Base-by-base conservation (phyloP, 441 rosid genomes). In the Aleurites moluccanus region DNA sequence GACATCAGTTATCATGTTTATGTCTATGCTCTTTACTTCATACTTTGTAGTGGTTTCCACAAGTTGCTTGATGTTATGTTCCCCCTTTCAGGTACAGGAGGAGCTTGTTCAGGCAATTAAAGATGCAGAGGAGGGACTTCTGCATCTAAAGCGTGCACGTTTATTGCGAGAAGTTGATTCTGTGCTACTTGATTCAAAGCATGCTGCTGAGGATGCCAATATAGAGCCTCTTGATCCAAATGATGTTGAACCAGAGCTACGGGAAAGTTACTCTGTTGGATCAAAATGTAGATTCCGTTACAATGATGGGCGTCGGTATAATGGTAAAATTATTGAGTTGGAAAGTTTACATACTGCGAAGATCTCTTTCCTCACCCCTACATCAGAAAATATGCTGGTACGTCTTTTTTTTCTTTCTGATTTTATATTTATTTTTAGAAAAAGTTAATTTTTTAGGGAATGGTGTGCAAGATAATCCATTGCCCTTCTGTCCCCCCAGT, bases 301-400 rank as follows among this genome's bases (percentile, higher is more conserved):
- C 73, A 83, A 62, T 6, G 84, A 96, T 83, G 99, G 98, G 4
- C 97, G 92, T n/a, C 92, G 99, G 99, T 96, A 96, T 82, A 84
- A 90, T 77, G 99, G 97, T 81, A 88, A 84, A 64, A 77, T 93
- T 82, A 80, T 92, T 72, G 87, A 81, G 47, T 74, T 88, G 78
- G 88, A 84, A 60, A 86, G 84, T 27, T 84, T 86, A 61, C 79
- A 77, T 77, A 81, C 81, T 64, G 94, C 91, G 2, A 96, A 87
- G 89, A 80, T 93, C 68, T 79, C 92, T 83, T 93, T 93, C 83
- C 95, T 96, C 75, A 82, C 86, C 2, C 99, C 99, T 8, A 93
- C 90, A 11, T 87, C 93, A 40, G 98, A 96, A 76, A 89, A 80
- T 75, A 93, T 91, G 99, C 66, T 86, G 97, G 99, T 96, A 79